These are phyloP conservation scores for Ailanthus altissimus DNA, from an alignment of 345 rosid species.

Conservation along the genomic window DNA sequence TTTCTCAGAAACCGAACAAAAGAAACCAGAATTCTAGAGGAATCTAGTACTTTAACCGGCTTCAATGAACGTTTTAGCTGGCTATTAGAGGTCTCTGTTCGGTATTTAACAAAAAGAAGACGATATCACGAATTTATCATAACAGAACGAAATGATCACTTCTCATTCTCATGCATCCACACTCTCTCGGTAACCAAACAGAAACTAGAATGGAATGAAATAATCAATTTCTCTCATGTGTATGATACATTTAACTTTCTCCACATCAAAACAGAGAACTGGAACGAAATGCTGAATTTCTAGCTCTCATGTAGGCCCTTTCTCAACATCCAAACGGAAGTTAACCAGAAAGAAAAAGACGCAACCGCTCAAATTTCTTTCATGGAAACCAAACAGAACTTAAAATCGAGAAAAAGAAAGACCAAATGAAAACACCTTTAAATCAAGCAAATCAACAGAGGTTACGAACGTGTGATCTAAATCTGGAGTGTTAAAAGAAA, in stretches of 20 bases:
- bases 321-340: background rate
- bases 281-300: background rate
- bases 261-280: background rate
- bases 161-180: background rate
- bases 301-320: background rate
- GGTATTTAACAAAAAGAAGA: background rate
- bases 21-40: background rate
- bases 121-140: background rate
- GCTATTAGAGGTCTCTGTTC: background rate
- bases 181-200: background rate
- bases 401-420: background rate
- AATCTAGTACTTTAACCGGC: background rate
- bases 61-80: background rate
- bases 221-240: background rate
- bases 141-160: background rate
- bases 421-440: background rate
- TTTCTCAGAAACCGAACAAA: background rate
- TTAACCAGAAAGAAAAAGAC: background rate
- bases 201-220: background rate
- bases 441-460: background rate
- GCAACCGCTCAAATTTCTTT: background rate
- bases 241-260: background rate
- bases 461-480: constrained; percentile 3
- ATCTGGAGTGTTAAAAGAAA: background rate
- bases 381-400: background rate